A percentile compares a stretch with the other conserved stretches of the same genome.
These are phyloP conservation scores for Silene latifolia DNA, from an alignment of 148 eudicot genomes.

Conservation along the genomic window DNA sequence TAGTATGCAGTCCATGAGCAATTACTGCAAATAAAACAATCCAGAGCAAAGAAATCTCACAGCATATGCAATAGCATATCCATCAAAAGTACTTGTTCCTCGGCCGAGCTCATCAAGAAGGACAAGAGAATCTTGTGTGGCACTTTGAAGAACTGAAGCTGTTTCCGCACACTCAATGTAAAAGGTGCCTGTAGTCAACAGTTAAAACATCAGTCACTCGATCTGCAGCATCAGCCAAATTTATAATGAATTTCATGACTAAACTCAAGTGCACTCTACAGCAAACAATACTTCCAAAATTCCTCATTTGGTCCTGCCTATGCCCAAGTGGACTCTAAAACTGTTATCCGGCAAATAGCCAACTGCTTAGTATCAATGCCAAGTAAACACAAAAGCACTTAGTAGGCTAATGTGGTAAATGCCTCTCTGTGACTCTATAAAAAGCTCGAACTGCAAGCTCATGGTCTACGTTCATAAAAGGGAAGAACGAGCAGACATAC, in stretches of 20 bases:
- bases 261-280: not conserved
- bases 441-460: not conserved
- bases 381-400: not conserved
- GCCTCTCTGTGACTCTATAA: not conserved
- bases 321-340: not conserved
- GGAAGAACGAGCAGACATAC: not conserved
- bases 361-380: not conserved
- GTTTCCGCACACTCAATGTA: conserved; percentile 97
- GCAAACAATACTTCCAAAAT: not conserved
- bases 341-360: not conserved
- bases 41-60: conserved; percentile 40
- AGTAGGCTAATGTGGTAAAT: not conserved
- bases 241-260: not conserved
- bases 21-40: not conserved
- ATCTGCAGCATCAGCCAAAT: conserved; percentile 2
- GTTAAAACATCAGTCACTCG: not conserved
- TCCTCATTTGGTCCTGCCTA: not conserved
- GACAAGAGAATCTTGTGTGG: conserved; percentile 87
- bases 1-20: not conserved
- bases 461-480: not conserved
- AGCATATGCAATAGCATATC: conserved; percentile 98
- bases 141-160: conserved; percentile 91
- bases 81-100: conserved; percentile 98
- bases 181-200: conserved; percentile 73
- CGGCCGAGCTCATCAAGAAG: conserved; percentile 97